phyloP scores from a whole-genome alignment of 192 early-diverging fungal species.

The Coemansia pectinata region DNA sequence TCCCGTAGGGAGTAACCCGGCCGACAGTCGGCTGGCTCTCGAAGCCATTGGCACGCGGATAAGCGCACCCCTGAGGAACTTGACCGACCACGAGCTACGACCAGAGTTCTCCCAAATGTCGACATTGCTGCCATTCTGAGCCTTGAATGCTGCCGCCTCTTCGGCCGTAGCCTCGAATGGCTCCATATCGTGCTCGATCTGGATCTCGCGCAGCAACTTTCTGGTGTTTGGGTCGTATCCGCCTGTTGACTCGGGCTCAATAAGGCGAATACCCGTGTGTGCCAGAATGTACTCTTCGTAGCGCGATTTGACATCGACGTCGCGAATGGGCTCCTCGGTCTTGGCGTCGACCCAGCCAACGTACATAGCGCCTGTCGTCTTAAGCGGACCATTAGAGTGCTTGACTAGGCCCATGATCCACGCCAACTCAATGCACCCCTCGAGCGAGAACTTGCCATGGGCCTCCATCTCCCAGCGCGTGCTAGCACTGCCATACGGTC shows the following conservation, averaged over 20 bases:
- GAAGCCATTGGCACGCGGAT: slow-evolving; percentile 91
- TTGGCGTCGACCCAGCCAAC: slow-evolving; percentile 92
- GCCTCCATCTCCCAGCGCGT: slow-evolving; percentile 98
- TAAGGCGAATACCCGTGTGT: slow-evolving; percentile 91
- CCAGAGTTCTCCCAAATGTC: slow-evolving; percentile 56
- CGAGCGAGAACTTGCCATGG: slow-evolving; percentile 59
- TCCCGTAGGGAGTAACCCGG: slow-evolving; percentile 90
- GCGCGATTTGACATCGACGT: slow-evolving; percentile 86
- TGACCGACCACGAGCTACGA: slow-evolving; percentile 75
- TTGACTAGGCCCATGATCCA: slow-evolving; percentile 97
- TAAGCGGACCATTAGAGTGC: slow-evolving; percentile 82
- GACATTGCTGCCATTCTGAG: slow-evolving; percentile 78
- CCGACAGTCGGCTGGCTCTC: slow-evolving; percentile 75
- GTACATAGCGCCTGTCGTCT: slow-evolving; percentile 67
- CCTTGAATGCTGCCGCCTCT: slow-evolving; percentile 85
- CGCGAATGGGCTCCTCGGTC: slow-evolving; percentile 83
- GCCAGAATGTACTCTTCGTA: slow-evolving; percentile 91
- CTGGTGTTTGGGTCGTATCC: slow-evolving; percentile 91
- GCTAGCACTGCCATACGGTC: slow-evolving; percentile 85
- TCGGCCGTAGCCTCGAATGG: slow-evolving; percentile 86
- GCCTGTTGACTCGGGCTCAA: slow-evolving; percentile 82
- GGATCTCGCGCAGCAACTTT: slow-evolving; percentile 84
- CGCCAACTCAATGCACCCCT: slow-evolving; percentile 90
- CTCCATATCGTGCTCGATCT: slow-evolving; percentile 85
- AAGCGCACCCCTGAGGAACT: slow-evolving; percentile 83